Percentiles rank a stretch among this genome's conserved stretches.
Conservation (phyloP, 2,329 filamentous ascomycete genomes). For the Trichoderma endophyticum region DNA sequence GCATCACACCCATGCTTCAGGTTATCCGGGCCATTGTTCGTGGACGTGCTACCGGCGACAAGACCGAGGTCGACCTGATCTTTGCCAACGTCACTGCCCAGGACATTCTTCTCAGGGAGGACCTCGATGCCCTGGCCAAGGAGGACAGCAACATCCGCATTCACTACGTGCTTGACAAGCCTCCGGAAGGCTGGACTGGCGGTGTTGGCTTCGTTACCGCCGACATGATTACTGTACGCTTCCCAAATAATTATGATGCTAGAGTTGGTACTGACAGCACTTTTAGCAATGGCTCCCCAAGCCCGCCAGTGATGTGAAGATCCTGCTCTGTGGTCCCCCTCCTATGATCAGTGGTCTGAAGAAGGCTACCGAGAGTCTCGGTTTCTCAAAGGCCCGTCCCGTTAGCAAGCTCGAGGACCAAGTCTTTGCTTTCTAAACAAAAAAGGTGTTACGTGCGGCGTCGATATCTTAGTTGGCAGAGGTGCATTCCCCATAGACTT, state of each 20-base stretch:
- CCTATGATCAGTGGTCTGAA: conserved; percentile 97
- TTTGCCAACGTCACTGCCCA: conserved; percentile 94
- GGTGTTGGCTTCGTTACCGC: conserved; percentile 92
- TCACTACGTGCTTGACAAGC: conserved; percentile 95
- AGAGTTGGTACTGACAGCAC: conserved; percentile 21
- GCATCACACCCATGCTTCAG: conserved; percentile 98
- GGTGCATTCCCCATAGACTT: not conserved
- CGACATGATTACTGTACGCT: conserved; percentile 84
- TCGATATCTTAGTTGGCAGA: not conserved
- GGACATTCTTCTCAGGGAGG: conserved; percentile 90
- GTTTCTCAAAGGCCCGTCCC: conserved; percentile 86
- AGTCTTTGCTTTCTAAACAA: conserved; percentile 78
- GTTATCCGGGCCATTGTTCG: conserved; percentile 87
- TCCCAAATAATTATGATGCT: not conserved
- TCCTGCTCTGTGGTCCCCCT: conserved; percentile 90
- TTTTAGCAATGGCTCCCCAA: conserved; percentile 72
- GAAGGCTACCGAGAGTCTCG: conserved; percentile 86
- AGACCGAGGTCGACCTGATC: conserved; percentile 87
- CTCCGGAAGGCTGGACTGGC: conserved; percentile 85
- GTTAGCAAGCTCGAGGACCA: conserved; percentile 98
- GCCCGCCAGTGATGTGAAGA: conserved; percentile 82
- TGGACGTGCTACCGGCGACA: conserved; percentile 74
- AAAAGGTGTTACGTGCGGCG: not conserved
- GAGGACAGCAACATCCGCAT: conserved; percentile 81
- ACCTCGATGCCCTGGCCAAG: conserved; percentile 74